Percentiles rank a stretch among this genome's conserved stretches.
phyloP scores from a whole-genome alignment of 208 protist genomes.

The Trypanosoma brucei region DNA sequence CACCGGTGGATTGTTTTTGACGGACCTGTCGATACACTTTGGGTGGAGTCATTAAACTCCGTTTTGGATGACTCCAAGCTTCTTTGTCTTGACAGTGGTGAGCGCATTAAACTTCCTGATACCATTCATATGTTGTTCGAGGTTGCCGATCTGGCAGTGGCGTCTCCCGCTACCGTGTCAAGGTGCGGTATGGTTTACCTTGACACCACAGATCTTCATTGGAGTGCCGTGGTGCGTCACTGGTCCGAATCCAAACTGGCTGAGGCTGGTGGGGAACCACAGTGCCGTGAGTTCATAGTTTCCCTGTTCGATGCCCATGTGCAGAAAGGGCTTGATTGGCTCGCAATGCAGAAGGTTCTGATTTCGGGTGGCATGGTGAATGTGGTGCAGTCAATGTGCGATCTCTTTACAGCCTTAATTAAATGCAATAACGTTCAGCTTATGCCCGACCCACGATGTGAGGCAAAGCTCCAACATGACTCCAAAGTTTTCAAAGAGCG shows the following conservation, averaged over 20 bases:
- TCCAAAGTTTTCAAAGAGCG: constrained; percentile 75
- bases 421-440: constrained; percentile 69
- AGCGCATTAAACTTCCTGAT: constrained; percentile 95
- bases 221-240: constrained; percentile 81
- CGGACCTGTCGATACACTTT: constrained; percentile 98
- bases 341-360: constrained; percentile 73
- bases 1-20: constrained; percentile 98
- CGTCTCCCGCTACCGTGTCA: constrained; percentile 97
- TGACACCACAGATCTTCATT: constrained; percentile 90
- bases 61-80: constrained; percentile 98
- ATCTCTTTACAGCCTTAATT: constrained; percentile 87
- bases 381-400: constrained; percentile 90
- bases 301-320: constrained; percentile 89
- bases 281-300: constrained; percentile 78
- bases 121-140: constrained; percentile 97
- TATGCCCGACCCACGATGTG: constrained; percentile 57
- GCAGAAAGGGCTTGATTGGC: constrained; percentile 82
- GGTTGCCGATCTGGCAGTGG: constrained; percentile 95
- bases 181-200: constrained; percentile 99
- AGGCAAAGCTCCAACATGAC: constrained; percentile 43
- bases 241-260: constrained; percentile 88
- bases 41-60: constrained; percentile 99
- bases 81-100: constrained; percentile 96
- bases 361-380: constrained; percentile 91
- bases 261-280: constrained; percentile 38